Evolutionary conservation across 2,329 filamentous ascomycete genomes (phyloP).

Genomic region (Akanthomyces muscarius): DNA sequence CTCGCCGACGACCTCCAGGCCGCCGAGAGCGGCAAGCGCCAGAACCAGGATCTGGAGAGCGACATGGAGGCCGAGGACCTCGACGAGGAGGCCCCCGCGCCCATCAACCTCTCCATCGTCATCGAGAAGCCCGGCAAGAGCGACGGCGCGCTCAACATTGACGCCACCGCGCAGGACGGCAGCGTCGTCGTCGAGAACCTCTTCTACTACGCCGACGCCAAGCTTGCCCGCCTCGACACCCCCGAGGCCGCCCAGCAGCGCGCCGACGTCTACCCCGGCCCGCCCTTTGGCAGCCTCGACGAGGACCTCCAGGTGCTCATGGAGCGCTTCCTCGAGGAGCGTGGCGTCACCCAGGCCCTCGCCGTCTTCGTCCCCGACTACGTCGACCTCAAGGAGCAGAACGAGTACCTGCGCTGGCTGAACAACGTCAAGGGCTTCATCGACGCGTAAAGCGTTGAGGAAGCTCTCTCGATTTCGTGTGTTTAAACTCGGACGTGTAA

Average conservation of each 20-base stretch:
- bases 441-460: constrained; percentile 52
- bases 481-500: neutral
- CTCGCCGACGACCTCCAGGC: constrained; percentile 43
- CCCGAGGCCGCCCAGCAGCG: constrained; percentile 75
- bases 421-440: constrained; percentile 82
- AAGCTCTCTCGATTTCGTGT: neutral
- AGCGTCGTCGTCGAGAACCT: constrained; percentile 85
- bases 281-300: constrained; percentile 89
- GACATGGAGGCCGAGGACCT: constrained; percentile 43
- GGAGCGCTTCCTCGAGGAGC: constrained; percentile 91
- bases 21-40: constrained; percentile 45
- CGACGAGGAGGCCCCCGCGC: constrained; percentile 58
- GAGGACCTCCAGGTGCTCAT: constrained; percentile 91
- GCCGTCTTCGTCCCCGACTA: constrained; percentile 93
- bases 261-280: constrained; percentile 79
- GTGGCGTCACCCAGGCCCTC: constrained; percentile 81
- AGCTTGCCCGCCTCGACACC: constrained; percentile 69
- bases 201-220: constrained; percentile 76
- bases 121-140: constrained; percentile 77
- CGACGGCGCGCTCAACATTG: constrained; percentile 74
- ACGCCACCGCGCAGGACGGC: constrained; percentile 82
- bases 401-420: constrained; percentile 91
- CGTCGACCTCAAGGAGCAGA: constrained; percentile 97
- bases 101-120: constrained; percentile 78
- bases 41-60: constrained; percentile 49